Base-by-base conservation (phyloP, 1,139 yeast species). In the Blastobotrys apis region DNA sequence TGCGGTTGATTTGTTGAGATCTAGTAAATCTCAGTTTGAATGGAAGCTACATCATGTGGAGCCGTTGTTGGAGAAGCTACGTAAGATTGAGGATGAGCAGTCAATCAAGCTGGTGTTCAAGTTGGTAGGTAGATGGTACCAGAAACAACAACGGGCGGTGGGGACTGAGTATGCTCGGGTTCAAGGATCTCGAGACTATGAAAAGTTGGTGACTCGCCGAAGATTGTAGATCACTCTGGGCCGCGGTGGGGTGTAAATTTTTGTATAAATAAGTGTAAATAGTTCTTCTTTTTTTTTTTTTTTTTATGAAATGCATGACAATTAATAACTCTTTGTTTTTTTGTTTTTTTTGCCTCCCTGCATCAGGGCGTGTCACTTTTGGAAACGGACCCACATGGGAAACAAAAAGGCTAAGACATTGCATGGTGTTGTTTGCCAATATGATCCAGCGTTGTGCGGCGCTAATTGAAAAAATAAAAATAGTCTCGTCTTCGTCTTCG, bases 21-120 rank as follows among this genome's bases (percentile, higher is more conserved):
- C 92, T 39, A 80, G 95, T 0, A 76, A 77, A 50, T 77, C 75
- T 37, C 80, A 79, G 54, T 84, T 85, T 62, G 68, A 73, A 31
- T 88, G 97, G 97, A 73, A 74, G 34, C 47, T 51, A 20, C 51
- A 50, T 27, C 62, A 60, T 41, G 48, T 66, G 12, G 37, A 41
- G 30, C 52, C 52, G n/a, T 48, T 62, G 34, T 43, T 60, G 16
- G 54, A 48, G 21, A 51, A 44, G 43, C 70, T 71, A 33, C 66
- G 64, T 3, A 74, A 68, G 21, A 69, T 65, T 39, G 72, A 68
- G 50, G 78, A 67, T 26, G 67, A 22, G 6, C 33, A 17, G 2
- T 12, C n/a, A 2, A 29, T 44, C n/a, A 22, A 34, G 8, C n/a
- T 13, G 21, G 38, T 47, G 12, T 27, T 25, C 5, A 26, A 26